Evolutionary conservation across 306 rosid species (phyloP), one percentile per base, ranked within the genome.

Genomic region (Vigna radiata): DNA sequence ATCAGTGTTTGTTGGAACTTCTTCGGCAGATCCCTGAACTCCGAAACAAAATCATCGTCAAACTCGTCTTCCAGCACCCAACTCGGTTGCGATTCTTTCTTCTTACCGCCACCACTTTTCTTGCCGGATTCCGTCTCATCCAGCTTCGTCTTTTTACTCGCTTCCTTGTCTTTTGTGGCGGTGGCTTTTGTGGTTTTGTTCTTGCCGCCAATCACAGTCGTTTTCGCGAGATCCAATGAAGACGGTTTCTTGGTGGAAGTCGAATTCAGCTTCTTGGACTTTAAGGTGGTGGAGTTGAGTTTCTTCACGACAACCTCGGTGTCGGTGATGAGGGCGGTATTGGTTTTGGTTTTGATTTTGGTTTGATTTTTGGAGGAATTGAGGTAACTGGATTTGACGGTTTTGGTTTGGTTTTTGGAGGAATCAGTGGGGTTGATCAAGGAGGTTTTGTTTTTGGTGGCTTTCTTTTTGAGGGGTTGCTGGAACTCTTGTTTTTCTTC

Each of bases 181-280:
- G 90, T 79, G 83, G 80, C 16, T 59, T 85, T 88, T 70, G 92
- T 73, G 23, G 93, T 88, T 85, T 88, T 89, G 90, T 89, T 88
- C 62, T 90, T 89, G 84, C 77, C 66, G 2, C 59, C 73, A 15
- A 72, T 50, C 8, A 70, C 29, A 70, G 47, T 83, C 47, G 63
- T 0, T 36, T 91, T 87, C 61, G 68, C 70, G 44, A 84, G 92
- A 92, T 89, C 91, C 77, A 76, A 63, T 23, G 81, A 58, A 55
- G 89, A 54, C 23, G 81, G 27, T 59, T 83, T 89, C 67, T 84
- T 87, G 41, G 17, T 86, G 27, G 88, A 76, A 6, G 90, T 88
- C 80, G 93, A 86, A 36, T 92, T 88, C 7, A 83, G 85, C 75
- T 91, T 87, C 80, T 86, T 89, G 84, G 43, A 63, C 44, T 89